Evolutionary conservation across 441 rosid genomes (phyloP).

Genomic region (Heliophila coronopifolia): DNA sequence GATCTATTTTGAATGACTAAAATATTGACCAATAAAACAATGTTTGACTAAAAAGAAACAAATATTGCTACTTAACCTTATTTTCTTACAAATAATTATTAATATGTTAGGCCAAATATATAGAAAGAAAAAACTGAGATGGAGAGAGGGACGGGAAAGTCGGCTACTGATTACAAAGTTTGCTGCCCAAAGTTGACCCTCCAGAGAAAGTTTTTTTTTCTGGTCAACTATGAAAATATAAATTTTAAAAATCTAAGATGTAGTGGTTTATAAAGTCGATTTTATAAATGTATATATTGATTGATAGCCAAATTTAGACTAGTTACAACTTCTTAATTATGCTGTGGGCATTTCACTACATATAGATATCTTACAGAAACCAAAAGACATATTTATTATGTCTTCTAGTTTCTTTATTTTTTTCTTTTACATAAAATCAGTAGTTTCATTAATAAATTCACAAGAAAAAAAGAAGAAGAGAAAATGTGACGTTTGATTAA

Average conservation of each 20-base stretch:
- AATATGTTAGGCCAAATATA: constrained; percentile 20
- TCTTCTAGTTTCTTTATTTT: constrained; percentile 21
- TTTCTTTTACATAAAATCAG: constrained; percentile 27
- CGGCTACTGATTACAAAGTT: constrained; percentile 23
- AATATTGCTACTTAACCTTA: no score
- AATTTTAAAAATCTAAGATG: no score
- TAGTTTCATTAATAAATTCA: constrained; percentile 21
- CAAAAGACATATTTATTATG: constrained; percentile 4
- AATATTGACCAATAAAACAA: no score
- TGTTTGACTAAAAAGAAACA: no score
- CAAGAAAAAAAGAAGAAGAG: constrained; percentile 10
- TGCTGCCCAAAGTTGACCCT: constrained; percentile 18
- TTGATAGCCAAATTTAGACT: constrained; percentile 13
- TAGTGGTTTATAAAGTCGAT: no score
- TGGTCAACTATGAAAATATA: no score
- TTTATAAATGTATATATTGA: no score
- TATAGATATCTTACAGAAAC: constrained; percentile 18
- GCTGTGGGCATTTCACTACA: constrained; percentile 15
- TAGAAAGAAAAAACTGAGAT: constrained; percentile 3
- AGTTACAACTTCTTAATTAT: constrained; percentile 32
- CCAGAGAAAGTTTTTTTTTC: no score
- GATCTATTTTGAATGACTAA: no score
- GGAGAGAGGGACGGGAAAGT: constrained; percentile 13
- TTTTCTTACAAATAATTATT: neutral
- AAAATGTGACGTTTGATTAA: constrained; percentile 14